phyloP scores from a whole-genome alignment of 2,329 filamentous ascomycete species.

The Trematosphaeria pertusa region DNA sequence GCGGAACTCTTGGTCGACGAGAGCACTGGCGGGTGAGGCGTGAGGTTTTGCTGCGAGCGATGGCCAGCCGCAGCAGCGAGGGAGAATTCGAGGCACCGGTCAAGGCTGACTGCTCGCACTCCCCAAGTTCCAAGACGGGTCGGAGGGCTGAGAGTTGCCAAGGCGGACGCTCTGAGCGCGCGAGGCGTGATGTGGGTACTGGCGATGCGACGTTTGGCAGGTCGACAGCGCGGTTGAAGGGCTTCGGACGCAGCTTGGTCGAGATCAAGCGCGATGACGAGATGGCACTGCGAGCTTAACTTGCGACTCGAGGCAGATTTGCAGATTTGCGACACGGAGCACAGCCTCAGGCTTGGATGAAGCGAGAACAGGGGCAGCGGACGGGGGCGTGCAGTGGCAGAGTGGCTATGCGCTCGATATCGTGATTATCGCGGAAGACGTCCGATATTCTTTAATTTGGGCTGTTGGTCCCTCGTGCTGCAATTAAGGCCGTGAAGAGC shows the following conservation, averaged over 20 bases:
- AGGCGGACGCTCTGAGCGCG: conserved; percentile 28
- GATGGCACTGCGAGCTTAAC: conserved; percentile 36
- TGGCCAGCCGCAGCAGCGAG: conserved; percentile 38
- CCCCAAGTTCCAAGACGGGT: conserved; percentile 26
- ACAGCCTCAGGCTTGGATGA: conserved; percentile 42
- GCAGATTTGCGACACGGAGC: conserved; percentile 38
- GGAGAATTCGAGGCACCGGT: conserved; percentile 40
- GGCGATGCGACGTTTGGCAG: conserved; percentile 24
- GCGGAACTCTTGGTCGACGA: conserved; percentile 20
- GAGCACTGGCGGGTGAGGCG: conserved; percentile 32
- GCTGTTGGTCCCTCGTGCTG: not conserved
- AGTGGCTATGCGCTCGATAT: conserved; percentile 33
- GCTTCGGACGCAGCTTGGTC: conserved; percentile 19
- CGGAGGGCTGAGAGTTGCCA: conserved; percentile 36
- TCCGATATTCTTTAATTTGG: conserved; percentile 17
- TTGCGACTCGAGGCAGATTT: conserved; percentile 45
- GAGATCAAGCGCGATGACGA: conserved; percentile 40
- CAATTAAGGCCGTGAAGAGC: not conserved
- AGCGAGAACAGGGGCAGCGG: conserved; percentile 23
- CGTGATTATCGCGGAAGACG: conserved; percentile 2
- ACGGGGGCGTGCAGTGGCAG: conserved; percentile 15
- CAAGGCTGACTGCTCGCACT: conserved; percentile 44
- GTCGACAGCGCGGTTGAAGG: conserved; percentile 16
- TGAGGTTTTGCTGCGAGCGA: conserved; percentile 29
- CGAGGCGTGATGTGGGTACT: conserved; percentile 24